Evolutionary conservation across 768 basidiomycete genomes (phyloP), one percentile per base, ranked within the genome.

Genomic region (Boletus tylopilopsis): DNA sequence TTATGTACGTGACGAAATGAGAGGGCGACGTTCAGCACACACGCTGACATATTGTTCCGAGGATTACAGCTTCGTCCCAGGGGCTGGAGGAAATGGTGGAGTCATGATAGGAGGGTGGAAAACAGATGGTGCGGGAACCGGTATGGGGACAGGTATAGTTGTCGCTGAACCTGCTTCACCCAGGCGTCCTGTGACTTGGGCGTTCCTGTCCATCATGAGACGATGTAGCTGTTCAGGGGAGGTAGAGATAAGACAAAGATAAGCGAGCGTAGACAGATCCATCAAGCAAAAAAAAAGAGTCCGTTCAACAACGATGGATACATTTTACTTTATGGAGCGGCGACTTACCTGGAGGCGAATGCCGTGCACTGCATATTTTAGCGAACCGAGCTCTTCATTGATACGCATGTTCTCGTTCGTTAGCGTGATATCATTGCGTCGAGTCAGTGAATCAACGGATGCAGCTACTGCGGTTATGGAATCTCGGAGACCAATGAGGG

Each of bases 121-220:
- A 2, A 56, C 45, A 15, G 62, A 55, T 27, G 54, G 52, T 25
- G 30, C 41, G 2, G 63, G 62, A 2, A 53, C 53, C 46, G 64
- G 55, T 49, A 61, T 53, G 13, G 65, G 57, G 4, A 62, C 56
- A 25, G 63, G 54, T 15, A 45, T 24, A 24, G 50, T 47, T n/a
- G 35, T 47, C 10, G 42, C 35, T 22, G 56, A 45, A 23, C 52
- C 50, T 19, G 47, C 38, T 33, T 68, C 70, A n/a, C 59, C 58
- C 32, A 65, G 58, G 29, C 77, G 69, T 41, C 78, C 77, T 23
- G 76, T 79, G 42, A 78, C 68, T 54, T 78, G 77, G 15, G 78
- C 78, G 67, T 84, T 86, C 50, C 84, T 74, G 35, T 87, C 85
- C 82, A 87, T 81, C 84, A 89, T 84, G 53, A 89, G 77, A 40